phyloP scores from a whole-genome alignment of 2,329 filamentous ascomycete genomes.

The Leptographium procerum region DNA sequence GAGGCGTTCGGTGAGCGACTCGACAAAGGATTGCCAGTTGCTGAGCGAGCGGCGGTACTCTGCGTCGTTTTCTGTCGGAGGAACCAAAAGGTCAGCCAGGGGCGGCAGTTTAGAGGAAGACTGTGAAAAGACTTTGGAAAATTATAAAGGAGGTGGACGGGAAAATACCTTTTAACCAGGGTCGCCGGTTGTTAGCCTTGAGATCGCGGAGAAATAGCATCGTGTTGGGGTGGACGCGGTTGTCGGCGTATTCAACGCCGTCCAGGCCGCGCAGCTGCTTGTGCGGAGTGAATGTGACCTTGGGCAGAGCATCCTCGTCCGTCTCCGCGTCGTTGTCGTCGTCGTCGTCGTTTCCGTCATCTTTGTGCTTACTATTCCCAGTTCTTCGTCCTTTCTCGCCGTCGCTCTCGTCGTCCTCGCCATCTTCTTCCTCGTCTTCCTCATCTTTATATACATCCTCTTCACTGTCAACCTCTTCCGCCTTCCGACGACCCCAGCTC shows the following conservation, averaged over 20 bases:
- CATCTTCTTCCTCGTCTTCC: conserved; percentile 13
- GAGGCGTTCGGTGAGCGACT: conserved; percentile 58
- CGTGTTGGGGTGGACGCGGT: conserved; percentile 45
- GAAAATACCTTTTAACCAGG: conserved; percentile 44
- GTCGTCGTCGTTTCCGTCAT: conserved; percentile 16
- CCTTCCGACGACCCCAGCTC: conserved; percentile 3
- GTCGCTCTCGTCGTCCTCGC: conserved; percentile 25
- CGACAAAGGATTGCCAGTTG: conserved; percentile 73
- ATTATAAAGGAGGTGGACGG: neutral
- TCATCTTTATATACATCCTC: conserved; percentile 12
- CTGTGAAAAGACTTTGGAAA: neutral
- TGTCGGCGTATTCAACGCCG: conserved; percentile 37
- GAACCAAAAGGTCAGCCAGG: neutral
- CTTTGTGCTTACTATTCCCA: conserved; percentile 9
- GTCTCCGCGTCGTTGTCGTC: conserved; percentile 25
- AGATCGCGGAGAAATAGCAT: conserved; percentile 46
- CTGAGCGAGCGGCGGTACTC: conserved; percentile 69
- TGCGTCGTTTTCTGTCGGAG: conserved; percentile 56
- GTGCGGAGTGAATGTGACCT: conserved; percentile 29
- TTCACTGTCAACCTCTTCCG: conserved; percentile 15
- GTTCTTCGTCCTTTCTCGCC: conserved; percentile 21
- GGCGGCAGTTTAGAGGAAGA: neutral
- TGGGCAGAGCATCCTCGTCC: conserved; percentile 23
- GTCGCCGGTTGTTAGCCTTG: conserved; percentile 45
- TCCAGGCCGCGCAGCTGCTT: conserved; percentile 28